phyloP scores from a whole-genome alignment of 371 early-diverging fungal genomes.

The Smittium mucronatum region DNA sequence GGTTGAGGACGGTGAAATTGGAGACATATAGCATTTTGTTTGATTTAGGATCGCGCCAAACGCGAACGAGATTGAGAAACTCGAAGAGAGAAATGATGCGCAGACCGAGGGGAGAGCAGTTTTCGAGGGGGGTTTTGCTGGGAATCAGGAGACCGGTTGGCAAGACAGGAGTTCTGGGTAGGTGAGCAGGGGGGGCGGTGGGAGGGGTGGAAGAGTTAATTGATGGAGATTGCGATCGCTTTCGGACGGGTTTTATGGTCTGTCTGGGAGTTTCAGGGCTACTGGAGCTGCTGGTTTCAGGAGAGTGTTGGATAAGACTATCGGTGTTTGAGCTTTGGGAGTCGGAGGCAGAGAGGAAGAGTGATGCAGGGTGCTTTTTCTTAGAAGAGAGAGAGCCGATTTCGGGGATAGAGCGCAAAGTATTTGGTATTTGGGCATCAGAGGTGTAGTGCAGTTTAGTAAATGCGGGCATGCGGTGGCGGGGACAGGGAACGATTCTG shows the following conservation, averaged over 20 bases:
- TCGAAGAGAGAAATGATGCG: conserved; percentile 21
- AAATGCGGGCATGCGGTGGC: conserved; percentile 81
- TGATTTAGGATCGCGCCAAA: conserved; percentile 33
- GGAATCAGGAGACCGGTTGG: conserved; percentile 18
- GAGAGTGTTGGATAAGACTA: background rate
- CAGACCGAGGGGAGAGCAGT: conserved; percentile 20
- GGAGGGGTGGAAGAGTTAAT: background rate
- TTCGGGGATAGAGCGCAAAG: background rate
- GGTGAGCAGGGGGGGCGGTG: background rate
- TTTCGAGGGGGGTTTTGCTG: conserved; percentile 23
- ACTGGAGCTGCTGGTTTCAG: background rate
- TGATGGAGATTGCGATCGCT: no score
- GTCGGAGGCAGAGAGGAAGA: background rate
- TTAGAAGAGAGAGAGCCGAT: background rate
- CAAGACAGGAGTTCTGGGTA: background rate
- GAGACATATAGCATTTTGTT: conserved; percentile 40
- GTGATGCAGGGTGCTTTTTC: background rate
- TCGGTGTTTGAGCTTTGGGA: background rate
- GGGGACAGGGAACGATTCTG: conserved; percentile 88
- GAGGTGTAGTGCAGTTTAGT: background rate
- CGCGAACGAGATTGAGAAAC: conserved; percentile 18
- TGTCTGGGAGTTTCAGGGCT: background rate
- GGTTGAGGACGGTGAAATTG: conserved; percentile 84
- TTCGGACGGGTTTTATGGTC: background rate
- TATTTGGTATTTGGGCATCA: background rate